A percentile compares a stretch with the other conserved stretches of the same genome.
These are phyloP conservation scores for Gliomastix tumulicola DNA, from an alignment of 2,329 filamentous ascomycete species.

Conservation along the genomic window DNA sequence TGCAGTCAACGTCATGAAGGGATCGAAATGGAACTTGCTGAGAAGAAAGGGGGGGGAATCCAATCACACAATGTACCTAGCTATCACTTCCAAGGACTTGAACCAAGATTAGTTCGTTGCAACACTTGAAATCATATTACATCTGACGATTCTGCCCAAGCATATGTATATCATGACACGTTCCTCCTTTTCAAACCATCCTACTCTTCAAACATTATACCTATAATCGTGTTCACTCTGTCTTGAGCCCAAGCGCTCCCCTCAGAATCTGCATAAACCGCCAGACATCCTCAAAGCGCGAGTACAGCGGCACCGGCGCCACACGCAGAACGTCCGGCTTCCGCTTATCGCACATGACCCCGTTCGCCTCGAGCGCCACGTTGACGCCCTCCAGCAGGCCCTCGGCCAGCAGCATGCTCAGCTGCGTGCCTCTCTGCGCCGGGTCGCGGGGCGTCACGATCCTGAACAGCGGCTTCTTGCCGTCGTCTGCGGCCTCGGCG, in stretches of 20 bases:
- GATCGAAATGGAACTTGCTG: no score
- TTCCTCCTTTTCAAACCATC: neutral
- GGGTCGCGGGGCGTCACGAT: constrained; percentile 67
- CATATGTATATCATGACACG: neutral
- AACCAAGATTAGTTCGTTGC: no score
- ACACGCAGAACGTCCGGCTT: constrained; percentile 81
- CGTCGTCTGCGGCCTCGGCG: constrained; percentile 18
- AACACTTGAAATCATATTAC: no score
- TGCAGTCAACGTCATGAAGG: no score
- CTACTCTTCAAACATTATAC: neutral
- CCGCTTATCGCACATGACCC: constrained; percentile 74
- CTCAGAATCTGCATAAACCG: constrained; percentile 35
- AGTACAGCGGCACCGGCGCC: constrained; percentile 79
- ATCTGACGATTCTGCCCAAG: no score
- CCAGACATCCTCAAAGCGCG: constrained; percentile 67
- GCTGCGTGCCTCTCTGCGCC: constrained; percentile 65
- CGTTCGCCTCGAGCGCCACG: constrained; percentile 55
- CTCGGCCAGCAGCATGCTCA: constrained; percentile 63
- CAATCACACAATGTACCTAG: no score
- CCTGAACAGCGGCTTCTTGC: constrained; percentile 37
- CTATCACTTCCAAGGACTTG: no score
- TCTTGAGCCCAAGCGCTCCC: constrained; percentile 17
- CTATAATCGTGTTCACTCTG: no score
- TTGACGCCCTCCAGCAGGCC: constrained; percentile 66
- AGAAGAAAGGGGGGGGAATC: no score